Evolutionary conservation across 2,329 filamentous ascomycete species (phyloP).

Genomic region (Claviceps humidiphila): DNA sequence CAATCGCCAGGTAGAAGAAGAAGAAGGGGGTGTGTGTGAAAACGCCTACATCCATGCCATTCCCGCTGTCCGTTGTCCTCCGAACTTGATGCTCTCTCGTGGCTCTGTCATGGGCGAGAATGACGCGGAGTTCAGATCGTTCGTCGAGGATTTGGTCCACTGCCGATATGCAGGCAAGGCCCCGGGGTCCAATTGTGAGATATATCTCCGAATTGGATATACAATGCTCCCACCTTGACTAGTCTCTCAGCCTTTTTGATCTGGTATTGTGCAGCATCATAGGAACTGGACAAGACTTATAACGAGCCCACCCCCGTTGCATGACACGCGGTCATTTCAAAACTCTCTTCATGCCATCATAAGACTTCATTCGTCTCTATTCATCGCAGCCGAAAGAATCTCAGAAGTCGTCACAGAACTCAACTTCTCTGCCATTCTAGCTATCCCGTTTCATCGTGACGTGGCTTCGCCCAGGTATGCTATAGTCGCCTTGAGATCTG

Average conservation of each 20-base stretch:
- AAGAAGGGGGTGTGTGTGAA: too few species aligned
- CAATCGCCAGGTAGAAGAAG: too few species aligned
- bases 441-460: background rate
- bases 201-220: slow-evolving; percentile 12
- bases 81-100: background rate
- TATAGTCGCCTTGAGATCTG: background rate
- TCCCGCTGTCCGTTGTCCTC: background rate
- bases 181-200: slow-evolving; percentile 7
- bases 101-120: background rate
- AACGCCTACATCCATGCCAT: background rate
- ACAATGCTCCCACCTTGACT: slow-evolving; percentile 2
- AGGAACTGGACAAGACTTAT: slow-evolving; percentile 7
- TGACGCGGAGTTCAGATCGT: slow-evolving; percentile 6
- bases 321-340: background rate
- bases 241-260: slow-evolving; percentile 2
- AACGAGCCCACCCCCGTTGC: slow-evolving; percentile 8
- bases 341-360: slow-evolving; percentile 4
- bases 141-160: slow-evolving; percentile 8
- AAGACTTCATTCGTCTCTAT: slow-evolving; percentile 2
- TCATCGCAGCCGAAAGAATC: background rate
- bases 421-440: background rate
- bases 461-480: background rate
- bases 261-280: background rate
- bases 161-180: slow-evolving; percentile 7
- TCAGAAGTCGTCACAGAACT: background rate